Evolutionary conservation across 306 rosid species (phyloP), one percentile per base, ranked within the genome.

Genomic region (Quercus berberidifolia): DNA sequence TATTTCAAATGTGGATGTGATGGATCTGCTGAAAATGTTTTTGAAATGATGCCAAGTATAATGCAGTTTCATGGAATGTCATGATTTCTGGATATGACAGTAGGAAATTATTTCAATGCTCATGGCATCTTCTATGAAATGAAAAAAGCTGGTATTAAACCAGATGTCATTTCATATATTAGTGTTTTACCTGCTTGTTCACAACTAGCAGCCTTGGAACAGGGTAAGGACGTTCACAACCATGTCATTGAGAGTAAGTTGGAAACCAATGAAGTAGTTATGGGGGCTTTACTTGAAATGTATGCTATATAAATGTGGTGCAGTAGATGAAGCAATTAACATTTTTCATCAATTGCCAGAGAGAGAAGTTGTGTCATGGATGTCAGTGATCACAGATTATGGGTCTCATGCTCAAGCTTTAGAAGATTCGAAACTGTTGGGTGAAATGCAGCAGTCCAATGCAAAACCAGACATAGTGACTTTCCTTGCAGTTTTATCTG

Each of bases 251-350:
- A 84, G 76, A 81, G 69, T 76, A 87, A 86, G 46, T 77, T 91
- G 68, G 87, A 82, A 67, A 78, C 71, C 76, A 88, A 79, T 76
- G 87, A 87, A 81, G 83, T 88, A 49, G 89, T 91, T 72, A 89
- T 91, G 92, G 94, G 93, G 77, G 90, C 97, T 81, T 91, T 93
- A 54, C 92, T 91, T 72, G 95, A 91, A 80, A 91, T 90, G 98
- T 93, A 91, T 84, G 93, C 97, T 49, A 93, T 30, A 30, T 30
- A 30, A 91, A 80, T 93, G 97, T 49, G 97, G 97, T 38, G 91
- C 86, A 9, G 90, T 93, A 20, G 89, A 87, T 52, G 93, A 87
- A 85, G 98, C 97, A 6, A 82, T 80, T 21, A 20, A 58, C 52
- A 79, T 93, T 80, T 91, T 93, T 76, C 82, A 81, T 73, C 79